phyloP scores from a whole-genome alignment of 202 grass and related monocot species.

The Saccharum hybrid region DNA sequence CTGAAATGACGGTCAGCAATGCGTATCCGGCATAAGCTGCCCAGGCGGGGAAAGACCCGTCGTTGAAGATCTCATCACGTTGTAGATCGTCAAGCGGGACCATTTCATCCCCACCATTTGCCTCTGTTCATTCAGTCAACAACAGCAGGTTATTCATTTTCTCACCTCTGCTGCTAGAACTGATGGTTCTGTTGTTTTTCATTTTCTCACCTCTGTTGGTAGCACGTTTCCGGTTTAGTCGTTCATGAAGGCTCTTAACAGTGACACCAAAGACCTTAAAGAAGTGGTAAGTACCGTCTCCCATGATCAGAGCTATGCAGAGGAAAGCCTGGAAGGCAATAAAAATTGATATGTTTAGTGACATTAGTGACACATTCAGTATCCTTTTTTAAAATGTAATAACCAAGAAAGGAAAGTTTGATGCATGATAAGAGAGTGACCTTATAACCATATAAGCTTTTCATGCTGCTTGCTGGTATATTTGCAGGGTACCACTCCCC shows the following conservation, averaged over 20 bases:
- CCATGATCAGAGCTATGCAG: constrained; percentile 73
- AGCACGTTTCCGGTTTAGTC: constrained; percentile 36
- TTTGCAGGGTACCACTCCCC: constrained; percentile 82
- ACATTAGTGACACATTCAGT: background rate
- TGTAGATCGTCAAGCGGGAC: constrained; percentile 45
- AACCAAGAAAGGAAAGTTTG: background rate
- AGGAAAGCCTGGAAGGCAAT: constrained; percentile 63
- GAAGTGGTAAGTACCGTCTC: constrained; percentile 80
- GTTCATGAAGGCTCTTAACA: constrained; percentile 43
- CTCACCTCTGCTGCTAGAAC: too few species aligned
- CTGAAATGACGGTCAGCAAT: constrained; percentile 38
- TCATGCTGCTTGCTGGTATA: constrained; percentile 79
- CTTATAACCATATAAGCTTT: constrained; percentile 94
- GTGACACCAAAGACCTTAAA: constrained; percentile 59
- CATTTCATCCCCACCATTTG: constrained; percentile 43
- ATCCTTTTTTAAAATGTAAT: too few species aligned
- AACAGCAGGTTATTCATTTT: background rate
- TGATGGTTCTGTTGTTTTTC: too few species aligned
- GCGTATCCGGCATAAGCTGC: constrained; percentile 64
- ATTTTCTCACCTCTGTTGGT: constrained; percentile 38
- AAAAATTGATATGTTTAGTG: background rate
- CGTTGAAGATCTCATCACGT: constrained; percentile 64
- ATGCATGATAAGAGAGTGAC: constrained; percentile 35
- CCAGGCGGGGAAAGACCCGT: constrained; percentile 58
- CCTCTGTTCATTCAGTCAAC: constrained; percentile 31